Conservation (phyloP, 495 filamentous ascomycete species). For the Penicillium desertorum region DNA sequence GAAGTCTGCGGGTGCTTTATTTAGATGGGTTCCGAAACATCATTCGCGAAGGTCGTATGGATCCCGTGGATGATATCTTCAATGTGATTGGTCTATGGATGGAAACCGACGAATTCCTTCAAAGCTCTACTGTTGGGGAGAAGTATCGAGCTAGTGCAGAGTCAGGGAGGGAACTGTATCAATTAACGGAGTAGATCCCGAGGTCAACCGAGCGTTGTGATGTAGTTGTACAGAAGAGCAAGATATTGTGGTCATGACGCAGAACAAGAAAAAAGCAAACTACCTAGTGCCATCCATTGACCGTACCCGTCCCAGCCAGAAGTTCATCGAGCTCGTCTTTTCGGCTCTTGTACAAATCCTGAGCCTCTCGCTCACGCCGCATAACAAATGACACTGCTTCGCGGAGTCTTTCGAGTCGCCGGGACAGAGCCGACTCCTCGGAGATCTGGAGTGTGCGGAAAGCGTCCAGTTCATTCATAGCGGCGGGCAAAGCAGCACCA, state of each 20-base stretch:
- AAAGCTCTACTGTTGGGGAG: constrained; percentile 7
- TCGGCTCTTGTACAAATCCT: constrained; percentile 74
- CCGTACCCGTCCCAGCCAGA: constrained; percentile 35
- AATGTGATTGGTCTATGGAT: constrained; percentile 8
- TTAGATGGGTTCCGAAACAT: constrained; percentile 11
- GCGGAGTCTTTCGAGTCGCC: constrained; percentile 71
- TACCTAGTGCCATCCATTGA: constrained; percentile 48
- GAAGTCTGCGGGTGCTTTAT: constrained; percentile 9
- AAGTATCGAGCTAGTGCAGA: constrained; percentile 14
- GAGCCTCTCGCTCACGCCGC: constrained; percentile 82
- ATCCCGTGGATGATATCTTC: constrained; percentile 1
- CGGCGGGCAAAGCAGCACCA: constrained; percentile 70
- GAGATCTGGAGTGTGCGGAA: constrained; percentile 73
- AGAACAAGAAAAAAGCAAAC: constrained; percentile 6
- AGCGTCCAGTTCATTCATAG: constrained; percentile 67
- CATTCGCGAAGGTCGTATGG: constrained; percentile 11
- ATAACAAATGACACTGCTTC: constrained; percentile 82
- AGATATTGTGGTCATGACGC: constrained; percentile 21
- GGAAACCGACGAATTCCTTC: constrained; percentile 3
- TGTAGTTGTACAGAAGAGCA: constrained; percentile 26
- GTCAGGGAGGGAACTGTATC: constrained; percentile 11
- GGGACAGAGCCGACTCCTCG: constrained; percentile 71
- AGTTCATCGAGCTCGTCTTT: constrained; percentile 77
- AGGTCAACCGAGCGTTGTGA: too few species aligned
- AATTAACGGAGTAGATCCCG: constrained; percentile 4